phyloP scores from a whole-genome alignment of 1,284 basidiomycete species.

The Gastroboletus turbinatus region DNA sequence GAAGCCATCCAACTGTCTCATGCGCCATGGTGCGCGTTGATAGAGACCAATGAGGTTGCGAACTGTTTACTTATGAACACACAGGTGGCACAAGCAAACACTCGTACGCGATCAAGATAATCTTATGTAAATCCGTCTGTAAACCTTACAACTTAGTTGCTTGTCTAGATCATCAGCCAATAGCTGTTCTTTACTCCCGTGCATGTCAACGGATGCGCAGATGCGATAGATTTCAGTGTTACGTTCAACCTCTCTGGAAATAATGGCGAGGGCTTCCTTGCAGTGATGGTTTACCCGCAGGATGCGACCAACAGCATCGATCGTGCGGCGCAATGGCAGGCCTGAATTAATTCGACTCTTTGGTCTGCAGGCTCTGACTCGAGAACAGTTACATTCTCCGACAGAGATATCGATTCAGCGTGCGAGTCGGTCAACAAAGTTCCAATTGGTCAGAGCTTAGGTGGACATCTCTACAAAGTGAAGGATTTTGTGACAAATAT shows the following conservation, averaged over 20 bases:
- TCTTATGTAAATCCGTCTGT: background rate
- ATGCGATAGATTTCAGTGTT: background rate
- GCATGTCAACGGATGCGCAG: no score
- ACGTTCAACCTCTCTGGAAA: background rate
- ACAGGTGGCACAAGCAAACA: background rate
- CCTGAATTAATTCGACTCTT: background rate
- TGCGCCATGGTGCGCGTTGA: slow-evolving; percentile 3
- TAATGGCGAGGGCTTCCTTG: background rate
- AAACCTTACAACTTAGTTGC: no score
- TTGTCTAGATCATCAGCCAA: no score
- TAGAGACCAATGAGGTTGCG: background rate
- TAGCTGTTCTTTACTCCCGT: no score
- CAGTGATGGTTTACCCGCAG: background rate
- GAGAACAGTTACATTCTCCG: background rate
- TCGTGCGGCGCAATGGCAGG: background rate
- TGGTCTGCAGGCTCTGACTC: background rate
- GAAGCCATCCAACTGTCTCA: slow-evolving; percentile 14
- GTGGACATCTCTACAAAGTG: slow-evolving; percentile 29
- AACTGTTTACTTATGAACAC: background rate
- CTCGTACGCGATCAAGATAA: background rate
- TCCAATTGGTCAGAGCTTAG: background rate
- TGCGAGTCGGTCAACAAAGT: background rate
- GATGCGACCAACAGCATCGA: background rate
- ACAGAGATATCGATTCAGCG: background rate
- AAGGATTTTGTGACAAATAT: slow-evolving; percentile 29